Evolutionary conservation across 2,329 filamentous ascomycete genomes (phyloP), one percentile per base, ranked within the genome.

Genomic region (Lachnellula suecica): DNA sequence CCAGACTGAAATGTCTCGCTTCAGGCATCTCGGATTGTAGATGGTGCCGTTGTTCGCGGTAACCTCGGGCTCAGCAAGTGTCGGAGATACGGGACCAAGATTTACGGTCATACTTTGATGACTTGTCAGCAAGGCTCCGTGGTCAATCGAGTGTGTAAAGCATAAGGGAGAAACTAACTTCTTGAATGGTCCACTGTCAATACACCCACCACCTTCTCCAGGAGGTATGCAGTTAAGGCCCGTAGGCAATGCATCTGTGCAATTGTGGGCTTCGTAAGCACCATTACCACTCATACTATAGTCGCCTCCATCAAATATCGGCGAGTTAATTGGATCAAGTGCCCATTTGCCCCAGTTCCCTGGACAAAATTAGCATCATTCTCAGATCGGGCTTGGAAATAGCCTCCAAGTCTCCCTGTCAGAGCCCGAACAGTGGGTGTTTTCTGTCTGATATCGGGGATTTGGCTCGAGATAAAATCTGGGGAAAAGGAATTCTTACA

Each of bases 151-250:
- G 11, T 40, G n/a, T 7, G 27, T 8, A 13, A 31, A 8, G 27
- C 13, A 4, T 19, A 23, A 40, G 20, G 11, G 37, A 22, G 37
- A 40, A 47, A 29, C 50, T 47, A 54, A 68, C 62, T 76, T 64
- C 53, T 64, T 70, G 65, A 78, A 77, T 2, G 75, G 75, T 1
- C 76, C 76, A 2, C 68, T 71, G 13, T 64, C 70, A 2, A 84
- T 70, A 61, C 79, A 83, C 2, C 81, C 81, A 35, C 81, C 80
- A 13, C 81, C 81, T 0, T 72, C 71, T n/a, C 78, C 81, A 0
- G 74, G 73, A 0, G 75, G 77, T 47, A 68, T 61, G 58, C 70
- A 59, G 31, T 62, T 59, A 2, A 62, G 44, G 4, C 49, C 46
- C 1, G 52, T 58, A 22, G 60, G 59, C 2, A 66, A 55, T 2